Evolutionary conservation across 768 basidiomycete species (phyloP), one percentile per base, ranked within the genome.

Genomic region (Boletellus ananas): DNA sequence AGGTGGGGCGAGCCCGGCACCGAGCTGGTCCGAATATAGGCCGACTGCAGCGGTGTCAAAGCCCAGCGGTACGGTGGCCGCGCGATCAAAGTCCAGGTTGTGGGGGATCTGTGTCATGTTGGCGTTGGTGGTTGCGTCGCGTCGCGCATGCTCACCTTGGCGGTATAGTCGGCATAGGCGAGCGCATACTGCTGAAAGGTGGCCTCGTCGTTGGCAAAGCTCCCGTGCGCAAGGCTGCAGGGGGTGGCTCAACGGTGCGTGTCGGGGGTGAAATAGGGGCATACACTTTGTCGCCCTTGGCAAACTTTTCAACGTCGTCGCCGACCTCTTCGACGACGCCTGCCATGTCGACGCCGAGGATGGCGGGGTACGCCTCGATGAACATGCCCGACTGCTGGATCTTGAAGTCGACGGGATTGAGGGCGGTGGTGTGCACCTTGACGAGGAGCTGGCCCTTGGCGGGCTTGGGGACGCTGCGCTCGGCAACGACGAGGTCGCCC

Each of bases 361-460:
- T 21, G n/a, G 62, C 60, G 7, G 73, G 76, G 52, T 55, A 78
- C 2, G 57, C 47, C 5, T 71, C 56, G 16, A 71, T 48, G 38
- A 71, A 66, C 0, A 54, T 18, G 12, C 69, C 72, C 43, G 53
- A 52, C 42, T 59, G 49, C 39, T 68, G 70, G 21, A 74, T 56
- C 57, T 67, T 67, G 13, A 73, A 79, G 60, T 73, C 76, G 34
- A 73, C 52, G 9, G 79, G 80, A 56, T 80, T 79, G 10, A 81
- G 67, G 2, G 68, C 74, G 4, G 63, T 58, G 0, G 74, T 56
- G 34, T 69, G 55, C 42, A 76, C 48, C 51, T 73, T 70, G 48
- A 79, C 64, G 45, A 79, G 64, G 13, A 79, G 43, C 50, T 79
- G 67, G 8, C 70, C 70, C 3, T 60, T 57, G 1, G 70, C 67